These are phyloP conservation scores for Ganoderma sinense DNA, from an alignment of 1,284 basidiomycete species.

Conservation along the genomic window DNA sequence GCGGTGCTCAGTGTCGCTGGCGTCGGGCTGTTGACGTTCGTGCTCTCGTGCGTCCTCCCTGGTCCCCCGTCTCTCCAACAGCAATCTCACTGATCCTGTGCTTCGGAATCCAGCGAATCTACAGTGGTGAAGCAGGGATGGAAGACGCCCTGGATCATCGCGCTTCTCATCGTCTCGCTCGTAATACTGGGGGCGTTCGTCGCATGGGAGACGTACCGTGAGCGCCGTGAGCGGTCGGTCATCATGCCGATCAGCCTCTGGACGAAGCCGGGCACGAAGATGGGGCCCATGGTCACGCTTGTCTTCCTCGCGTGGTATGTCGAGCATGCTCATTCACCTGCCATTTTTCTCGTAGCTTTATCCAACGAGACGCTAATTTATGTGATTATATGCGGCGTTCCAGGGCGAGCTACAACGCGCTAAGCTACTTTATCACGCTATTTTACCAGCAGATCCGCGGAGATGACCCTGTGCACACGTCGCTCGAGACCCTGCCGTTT, in stretches of 20 bases:
- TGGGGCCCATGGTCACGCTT: conserved; percentile 40
- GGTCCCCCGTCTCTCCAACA: not conserved
- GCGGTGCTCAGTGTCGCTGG: conserved; percentile 13
- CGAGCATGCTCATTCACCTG: conserved; percentile 3
- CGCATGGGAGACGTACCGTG: conserved; percentile 43
- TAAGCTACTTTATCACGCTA: conserved; percentile 40
- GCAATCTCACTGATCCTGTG: not conserved
- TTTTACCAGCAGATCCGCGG: conserved; percentile 46
- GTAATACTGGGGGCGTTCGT: conserved; percentile 40
- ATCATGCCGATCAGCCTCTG: conserved; percentile 47
- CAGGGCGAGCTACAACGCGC: conserved; percentile 37
- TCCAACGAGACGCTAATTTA: not conserved
- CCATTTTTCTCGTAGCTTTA: no score
- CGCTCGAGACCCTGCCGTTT: conserved; percentile 29
- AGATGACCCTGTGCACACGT: conserved; percentile 41
- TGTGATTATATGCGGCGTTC: no score
- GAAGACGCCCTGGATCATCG: conserved; percentile 43
- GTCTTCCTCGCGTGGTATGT: conserved; percentile 48
- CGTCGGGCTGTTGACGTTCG: not conserved
- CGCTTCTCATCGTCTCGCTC: conserved; percentile 39
- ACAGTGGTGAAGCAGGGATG: conserved; percentile 42
- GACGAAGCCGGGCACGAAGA: conserved; percentile 41
- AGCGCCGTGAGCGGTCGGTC: conserved; percentile 38
- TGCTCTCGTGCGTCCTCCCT: not conserved
- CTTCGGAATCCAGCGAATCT: conserved; percentile 31